Evolutionary conservation across 805 yeast genomes (phyloP), one percentile per base, ranked within the genome.

Genomic region (Metschnikowia lunata): DNA sequence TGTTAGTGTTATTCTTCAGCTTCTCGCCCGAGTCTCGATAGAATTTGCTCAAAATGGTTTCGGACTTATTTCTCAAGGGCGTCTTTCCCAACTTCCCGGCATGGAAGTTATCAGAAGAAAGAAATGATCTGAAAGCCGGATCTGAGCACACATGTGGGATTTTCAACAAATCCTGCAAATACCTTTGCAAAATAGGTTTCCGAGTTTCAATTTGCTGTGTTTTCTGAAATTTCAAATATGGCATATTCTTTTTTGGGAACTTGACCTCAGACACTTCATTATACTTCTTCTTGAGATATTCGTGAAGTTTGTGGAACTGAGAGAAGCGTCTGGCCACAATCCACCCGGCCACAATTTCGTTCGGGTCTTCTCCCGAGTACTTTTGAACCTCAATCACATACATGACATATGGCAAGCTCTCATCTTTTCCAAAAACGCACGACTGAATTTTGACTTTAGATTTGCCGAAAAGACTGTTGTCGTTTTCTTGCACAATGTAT

Each of bases 291-390:
- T 73, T 78, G 52, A 90, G 64, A 49, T 85, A 80, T 48, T 78
- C 79, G 57, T 90, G 81, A 30, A 90, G 67, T 49, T 75, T 78
- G 62, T 74, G 81, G 61, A 90, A 90, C 58, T 91, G 97, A 54
- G 86, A 86, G 58, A 82, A 90, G 45, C 98, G 70, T 52, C 97
- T 68, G 0, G 96, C 91, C n/a, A 89, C 85, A 42, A 87, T 80
- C 97, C 97, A 91, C 0, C 88, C 85, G 0, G 90, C 88, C 2
- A 78, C 69, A 6, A 74, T 72, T 7, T 66, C 59, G 3, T 68
- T 72, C 3, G 76, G 78, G 28, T 62, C 58, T 7, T 64, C 64
- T 36, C 59, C 61, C 56, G 66, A 59, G 37, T 56, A 60, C 37
- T 81, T 83, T 42, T 80, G 82, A 4, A 91, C 87, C 54, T 83